A percentile compares a stretch with the other conserved stretches of the same genome.
These are phyloP conservation scores for Diplodia corticola DNA, from an alignment of 2,329 filamentous ascomycete genomes.

Conservation along the genomic window DNA sequence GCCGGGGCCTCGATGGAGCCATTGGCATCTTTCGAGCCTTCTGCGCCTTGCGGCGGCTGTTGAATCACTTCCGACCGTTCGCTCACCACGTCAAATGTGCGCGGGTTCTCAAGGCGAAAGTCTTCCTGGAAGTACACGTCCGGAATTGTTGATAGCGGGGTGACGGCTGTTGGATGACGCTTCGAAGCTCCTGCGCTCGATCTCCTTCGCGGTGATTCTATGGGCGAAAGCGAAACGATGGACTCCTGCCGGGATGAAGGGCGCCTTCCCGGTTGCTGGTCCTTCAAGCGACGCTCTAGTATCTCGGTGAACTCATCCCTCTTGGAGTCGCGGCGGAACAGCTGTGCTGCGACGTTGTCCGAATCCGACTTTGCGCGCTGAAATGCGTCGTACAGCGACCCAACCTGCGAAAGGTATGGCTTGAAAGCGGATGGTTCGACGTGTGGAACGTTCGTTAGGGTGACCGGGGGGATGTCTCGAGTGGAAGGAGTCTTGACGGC, in stretches of 20 bases:
- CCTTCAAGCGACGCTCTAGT: conserved; percentile 45
- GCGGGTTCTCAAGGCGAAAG: conserved; percentile 92
- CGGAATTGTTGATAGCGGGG: conserved; percentile 89
- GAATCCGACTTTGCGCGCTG: conserved; percentile 78
- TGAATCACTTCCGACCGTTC: conserved; percentile 96
- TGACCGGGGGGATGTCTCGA: conserved; percentile 89
- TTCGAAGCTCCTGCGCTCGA: conserved; percentile 54
- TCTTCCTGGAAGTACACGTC: conserved; percentile 91
- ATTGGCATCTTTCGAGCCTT: conserved; percentile 59
- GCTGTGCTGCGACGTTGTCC: conserved; percentile 59
- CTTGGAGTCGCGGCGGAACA: conserved; percentile 49
- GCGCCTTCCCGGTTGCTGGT: conserved; percentile 35
- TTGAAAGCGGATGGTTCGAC: conserved; percentile 79
- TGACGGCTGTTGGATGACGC: conserved; percentile 68
- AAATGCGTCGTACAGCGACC: conserved; percentile 84
- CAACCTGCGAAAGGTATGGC: conserved; percentile 81
- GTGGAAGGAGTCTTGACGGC: conserved; percentile 80
- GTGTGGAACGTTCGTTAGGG: conserved; percentile 82
- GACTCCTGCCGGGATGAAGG: conserved; percentile 45
- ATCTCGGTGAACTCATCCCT: conserved; percentile 53
- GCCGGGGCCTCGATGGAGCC: conserved; percentile 59
- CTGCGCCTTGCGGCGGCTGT: conserved; percentile 53
- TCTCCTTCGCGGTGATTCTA: conserved; percentile 51
- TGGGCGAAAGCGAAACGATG: conserved; percentile 45
- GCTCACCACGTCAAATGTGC: conserved; percentile 94